phyloP scores from a whole-genome alignment of 1,284 basidiomycete genomes.

The Ustilago hordei region DNA sequence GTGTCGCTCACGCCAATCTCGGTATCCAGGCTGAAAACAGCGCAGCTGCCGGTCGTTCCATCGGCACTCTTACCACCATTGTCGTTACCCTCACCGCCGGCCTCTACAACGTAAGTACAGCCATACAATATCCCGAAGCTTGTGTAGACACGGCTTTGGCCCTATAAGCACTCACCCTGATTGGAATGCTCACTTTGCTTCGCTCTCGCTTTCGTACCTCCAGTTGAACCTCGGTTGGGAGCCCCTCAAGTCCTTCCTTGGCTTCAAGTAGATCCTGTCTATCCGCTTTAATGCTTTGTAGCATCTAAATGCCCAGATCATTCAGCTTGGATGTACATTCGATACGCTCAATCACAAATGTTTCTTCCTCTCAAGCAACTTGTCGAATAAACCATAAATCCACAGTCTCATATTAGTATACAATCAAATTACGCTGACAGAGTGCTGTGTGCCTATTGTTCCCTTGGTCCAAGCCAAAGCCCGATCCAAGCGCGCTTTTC shows the following conservation, averaged over 20 bases:
- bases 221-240: conserved; percentile 67
- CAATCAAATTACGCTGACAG: conserved; percentile 8
- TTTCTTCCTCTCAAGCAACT: background rate
- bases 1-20: conserved; percentile 59
- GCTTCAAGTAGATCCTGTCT: conserved; percentile 56
- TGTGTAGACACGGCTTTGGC: background rate
- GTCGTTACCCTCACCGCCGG: conserved; percentile 58
- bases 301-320: background rate
- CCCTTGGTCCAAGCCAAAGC: background rate
- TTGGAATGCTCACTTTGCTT: background rate
- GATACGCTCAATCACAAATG: background rate
- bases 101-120: conserved; percentile 65
- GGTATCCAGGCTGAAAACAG: conserved; percentile 49
- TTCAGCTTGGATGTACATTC: background rate
- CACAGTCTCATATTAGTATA: conserved; percentile 13
- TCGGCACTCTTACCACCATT: conserved; percentile 58
- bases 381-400: conserved; percentile 9
- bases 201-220: background rate
- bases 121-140: background rate
- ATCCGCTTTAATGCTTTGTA: background rate
- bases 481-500: background rate
- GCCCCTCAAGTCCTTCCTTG: conserved; percentile 68
- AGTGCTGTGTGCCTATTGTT: conserved; percentile 3
- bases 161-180: background rate
- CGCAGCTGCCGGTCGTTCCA: conserved; percentile 37